phyloP scores from a whole-genome alignment of 495 filamentous ascomycete species.

The Hypoxylon fragiforme region DNA sequence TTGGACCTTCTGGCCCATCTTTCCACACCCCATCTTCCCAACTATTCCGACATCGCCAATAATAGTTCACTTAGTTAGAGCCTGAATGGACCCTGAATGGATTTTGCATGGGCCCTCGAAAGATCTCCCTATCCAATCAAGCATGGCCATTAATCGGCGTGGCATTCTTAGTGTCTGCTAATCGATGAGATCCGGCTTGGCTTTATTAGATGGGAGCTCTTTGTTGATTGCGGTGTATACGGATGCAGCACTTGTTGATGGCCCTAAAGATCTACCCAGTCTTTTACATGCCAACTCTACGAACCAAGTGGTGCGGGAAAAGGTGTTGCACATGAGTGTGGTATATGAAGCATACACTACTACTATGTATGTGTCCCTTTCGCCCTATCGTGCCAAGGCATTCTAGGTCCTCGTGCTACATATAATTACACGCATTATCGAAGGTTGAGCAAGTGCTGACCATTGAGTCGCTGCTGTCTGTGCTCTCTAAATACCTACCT shows the following conservation, averaged over 20 bases:
- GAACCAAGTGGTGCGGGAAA: not conserved
- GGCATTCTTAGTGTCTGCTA: conserved; percentile 20
- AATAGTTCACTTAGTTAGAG: conserved; percentile 10
- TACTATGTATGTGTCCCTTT: conserved; percentile 1
- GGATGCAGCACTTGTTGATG: conserved; percentile 18
- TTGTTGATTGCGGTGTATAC: conserved; percentile 10
- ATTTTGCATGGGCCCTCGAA: conserved; percentile 15
- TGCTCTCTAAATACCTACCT: no score
- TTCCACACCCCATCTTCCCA: conserved; percentile 6
- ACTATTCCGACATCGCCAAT: conserved; percentile 15
- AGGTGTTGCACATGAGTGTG: not conserved
- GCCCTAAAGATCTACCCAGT: conserved; percentile 9
- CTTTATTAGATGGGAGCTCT: conserved; percentile 9
- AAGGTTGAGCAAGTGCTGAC: conserved; percentile 26
- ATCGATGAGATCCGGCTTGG: conserved; percentile 4
- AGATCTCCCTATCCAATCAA: conserved; percentile 20
- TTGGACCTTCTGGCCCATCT: not conserved
- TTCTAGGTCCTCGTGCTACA: conserved; percentile 15
- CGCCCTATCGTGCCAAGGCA: conserved; percentile 27
- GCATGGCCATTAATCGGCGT: conserved; percentile 11
- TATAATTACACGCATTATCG: conserved; percentile 12
- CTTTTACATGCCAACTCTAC: not conserved
- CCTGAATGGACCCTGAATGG: conserved; percentile 17
- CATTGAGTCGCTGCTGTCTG: no score
- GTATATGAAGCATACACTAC: not conserved